Conservation (phyloP, 2,329 filamentous ascomycete genomes). For the Fusarium sp. region DNA sequence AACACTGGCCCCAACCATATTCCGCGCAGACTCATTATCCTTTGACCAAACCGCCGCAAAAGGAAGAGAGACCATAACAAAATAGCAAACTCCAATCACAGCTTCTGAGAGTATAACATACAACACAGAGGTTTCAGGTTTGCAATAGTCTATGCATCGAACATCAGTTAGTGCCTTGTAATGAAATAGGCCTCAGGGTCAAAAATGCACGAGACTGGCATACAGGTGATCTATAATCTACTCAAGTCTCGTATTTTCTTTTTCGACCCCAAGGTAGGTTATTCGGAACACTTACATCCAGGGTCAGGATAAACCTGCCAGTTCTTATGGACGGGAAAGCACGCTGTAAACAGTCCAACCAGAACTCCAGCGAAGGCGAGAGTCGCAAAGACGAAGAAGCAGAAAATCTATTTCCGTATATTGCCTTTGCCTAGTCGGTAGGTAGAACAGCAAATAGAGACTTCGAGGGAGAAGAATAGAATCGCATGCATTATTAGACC, state of each 20-base stretch:
- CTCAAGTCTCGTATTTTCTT: no score
- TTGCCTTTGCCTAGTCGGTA: slow-evolving; percentile 56
- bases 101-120: slow-evolving; percentile 60
- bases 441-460: slow-evolving; percentile 65
- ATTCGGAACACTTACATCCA: slow-evolving; percentile 55
- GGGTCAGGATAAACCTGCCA: slow-evolving; percentile 70
- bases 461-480: slow-evolving; percentile 63
- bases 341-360: slow-evolving; percentile 61
- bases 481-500: slow-evolving; percentile 63
- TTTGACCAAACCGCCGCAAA: slow-evolving; percentile 58
- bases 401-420: slow-evolving; percentile 52
- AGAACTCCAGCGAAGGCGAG: slow-evolving; percentile 60
- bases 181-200: no score
- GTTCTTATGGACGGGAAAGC: slow-evolving; percentile 61
- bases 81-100: slow-evolving; percentile 63
- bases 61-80: slow-evolving; percentile 67
- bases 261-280: no score
- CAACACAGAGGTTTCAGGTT: slow-evolving; percentile 59
- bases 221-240: no score
- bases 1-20: slow-evolving; percentile 50
- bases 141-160: slow-evolving; percentile 52
- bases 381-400: slow-evolving; percentile 55
- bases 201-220: no score
- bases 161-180: slow-evolving; percentile 43
- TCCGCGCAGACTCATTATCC: slow-evolving; percentile 40